Conservation (phyloP, 2,329 filamentous ascomycete genomes). For the Monilinia fructigena region DNA sequence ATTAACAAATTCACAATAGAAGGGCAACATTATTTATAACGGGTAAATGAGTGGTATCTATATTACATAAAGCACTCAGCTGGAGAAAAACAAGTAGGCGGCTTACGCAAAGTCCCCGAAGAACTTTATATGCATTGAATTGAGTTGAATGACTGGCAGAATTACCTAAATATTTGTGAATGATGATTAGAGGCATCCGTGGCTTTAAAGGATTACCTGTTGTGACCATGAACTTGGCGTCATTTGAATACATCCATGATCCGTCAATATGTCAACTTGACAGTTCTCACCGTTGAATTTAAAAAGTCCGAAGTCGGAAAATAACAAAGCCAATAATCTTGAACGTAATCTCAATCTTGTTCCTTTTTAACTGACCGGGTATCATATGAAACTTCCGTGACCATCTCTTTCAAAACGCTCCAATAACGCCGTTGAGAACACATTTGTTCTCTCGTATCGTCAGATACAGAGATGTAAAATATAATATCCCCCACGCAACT, state of each 20-base stretch:
- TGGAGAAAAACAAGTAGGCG: neutral
- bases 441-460: neutral
- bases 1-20: conserved; percentile 1
- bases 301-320: conserved; percentile 4
- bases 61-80: neutral
- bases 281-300: conserved; percentile 8
- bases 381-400: conserved; percentile 9
- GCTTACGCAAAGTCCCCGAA: conserved; percentile 14
- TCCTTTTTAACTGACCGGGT: conserved; percentile 5
- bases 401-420: neutral
- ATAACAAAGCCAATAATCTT: neutral
- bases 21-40: conserved; percentile 5
- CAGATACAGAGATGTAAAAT: neutral
- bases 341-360: neutral
- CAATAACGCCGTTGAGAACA: neutral
- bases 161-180: conserved; percentile 3
- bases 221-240: neutral
- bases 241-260: conserved; percentile 11
- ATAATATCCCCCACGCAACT: neutral
- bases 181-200: neutral
- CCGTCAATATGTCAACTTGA: conserved; percentile 2
- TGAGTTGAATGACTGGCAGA: conserved; percentile 6
- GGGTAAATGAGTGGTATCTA: neutral
- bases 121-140: conserved; percentile 16
- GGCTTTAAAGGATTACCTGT: neutral